These are phyloP conservation scores for Bipolaris victoriae DNA, from an alignment of 2,329 filamentous ascomycete species.

Conservation along the genomic window DNA sequence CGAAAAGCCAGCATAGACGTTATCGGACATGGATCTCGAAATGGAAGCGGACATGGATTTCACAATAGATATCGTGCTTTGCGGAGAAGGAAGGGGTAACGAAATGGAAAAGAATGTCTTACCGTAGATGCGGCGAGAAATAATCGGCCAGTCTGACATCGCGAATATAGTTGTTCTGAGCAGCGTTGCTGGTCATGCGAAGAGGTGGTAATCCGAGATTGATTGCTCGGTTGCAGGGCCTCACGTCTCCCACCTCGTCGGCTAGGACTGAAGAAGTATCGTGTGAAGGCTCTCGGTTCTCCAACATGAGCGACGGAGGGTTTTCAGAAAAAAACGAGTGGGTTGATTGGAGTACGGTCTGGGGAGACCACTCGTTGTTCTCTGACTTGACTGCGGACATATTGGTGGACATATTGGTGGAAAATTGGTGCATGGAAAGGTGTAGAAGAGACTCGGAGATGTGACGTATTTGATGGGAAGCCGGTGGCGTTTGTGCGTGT, in stretches of 20 bases:
- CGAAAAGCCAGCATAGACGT: no score
- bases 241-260: background rate
- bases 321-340: background rate
- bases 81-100: slow-evolving; percentile 12
- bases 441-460: background rate
- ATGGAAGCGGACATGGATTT: no score
- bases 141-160: background rate
- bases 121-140: no score
- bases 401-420: background rate
- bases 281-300: background rate
- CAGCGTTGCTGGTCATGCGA: background rate
- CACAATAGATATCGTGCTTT: no score
- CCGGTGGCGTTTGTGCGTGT: no score
- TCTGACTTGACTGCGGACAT: background rate
- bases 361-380: background rate
- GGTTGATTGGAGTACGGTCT: no score
- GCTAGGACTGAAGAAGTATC: background rate
- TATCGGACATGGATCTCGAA: no score
- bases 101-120: background rate
- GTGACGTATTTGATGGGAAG: no score
- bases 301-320: background rate
- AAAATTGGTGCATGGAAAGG: background rate
- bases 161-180: slow-evolving; percentile 6
- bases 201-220: background rate
- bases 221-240: background rate